phyloP scores from a whole-genome alignment of 169 alveolate genomes.

The Cryptosporidium andersoni region DNA sequence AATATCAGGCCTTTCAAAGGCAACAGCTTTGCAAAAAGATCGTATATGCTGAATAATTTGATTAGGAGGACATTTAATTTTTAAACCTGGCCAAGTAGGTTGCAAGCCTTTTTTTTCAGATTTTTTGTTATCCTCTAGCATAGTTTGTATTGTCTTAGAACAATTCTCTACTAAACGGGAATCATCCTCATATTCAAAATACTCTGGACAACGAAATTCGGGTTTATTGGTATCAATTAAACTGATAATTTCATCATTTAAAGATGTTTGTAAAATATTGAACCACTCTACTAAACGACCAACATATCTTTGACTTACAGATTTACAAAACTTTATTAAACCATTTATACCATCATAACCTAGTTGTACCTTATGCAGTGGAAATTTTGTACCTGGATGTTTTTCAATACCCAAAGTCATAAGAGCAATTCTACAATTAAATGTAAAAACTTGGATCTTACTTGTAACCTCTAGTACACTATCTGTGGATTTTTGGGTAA shows the following conservation, averaged over 20 bases:
- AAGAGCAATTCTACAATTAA: constrained; percentile 59
- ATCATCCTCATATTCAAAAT: constrained; percentile 62
- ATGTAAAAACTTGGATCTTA: constrained; percentile 33
- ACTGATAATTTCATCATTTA: constrained; percentile 51
- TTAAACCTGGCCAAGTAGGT: constrained; percentile 46
- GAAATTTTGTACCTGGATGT: constrained; percentile 48
- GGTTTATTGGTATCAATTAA: constrained; percentile 32
- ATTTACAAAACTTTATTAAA: constrained; percentile 49
- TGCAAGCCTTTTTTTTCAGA: constrained; percentile 31
- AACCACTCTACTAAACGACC: constrained; percentile 69
- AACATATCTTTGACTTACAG: constrained; percentile 60
- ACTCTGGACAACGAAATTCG: constrained; percentile 64
- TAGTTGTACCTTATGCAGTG: constrained; percentile 37
- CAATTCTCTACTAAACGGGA: constrained; percentile 48
- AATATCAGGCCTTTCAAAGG: constrained; percentile 65
- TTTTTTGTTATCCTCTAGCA: constrained; percentile 44
- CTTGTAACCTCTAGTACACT: constrained; percentile 36
- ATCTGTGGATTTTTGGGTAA: constrained; percentile 57
- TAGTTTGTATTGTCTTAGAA: constrained; percentile 47
- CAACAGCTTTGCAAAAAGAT: constrained; percentile 53
- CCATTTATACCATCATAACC: constrained; percentile 53
- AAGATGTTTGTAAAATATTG: constrained; percentile 56
- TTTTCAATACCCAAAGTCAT: constrained; percentile 66
- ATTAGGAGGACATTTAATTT: constrained; percentile 39
- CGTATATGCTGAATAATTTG: constrained; percentile 48